Evolutionary conservation across 2,329 filamentous ascomycete genomes (phyloP).

Genomic region (Ceratocystis ficicola): DNA sequence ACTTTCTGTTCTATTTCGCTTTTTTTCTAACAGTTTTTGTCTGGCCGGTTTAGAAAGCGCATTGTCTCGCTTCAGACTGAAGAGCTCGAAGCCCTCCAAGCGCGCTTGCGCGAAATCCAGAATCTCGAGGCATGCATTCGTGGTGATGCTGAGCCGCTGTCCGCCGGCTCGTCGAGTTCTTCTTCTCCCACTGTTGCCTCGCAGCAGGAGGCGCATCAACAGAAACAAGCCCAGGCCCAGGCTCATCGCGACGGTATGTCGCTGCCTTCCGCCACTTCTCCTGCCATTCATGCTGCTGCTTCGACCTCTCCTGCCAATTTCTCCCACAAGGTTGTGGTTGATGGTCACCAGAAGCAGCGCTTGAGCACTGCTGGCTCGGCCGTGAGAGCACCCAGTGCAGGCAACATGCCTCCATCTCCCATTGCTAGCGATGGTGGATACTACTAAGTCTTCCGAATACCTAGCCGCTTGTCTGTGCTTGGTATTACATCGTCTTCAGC

Average conservation of each 20-base stretch:
- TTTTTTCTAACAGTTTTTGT: conserved; percentile 14
- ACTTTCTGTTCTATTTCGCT: conserved; percentile 10
- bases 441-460: conserved; percentile 27
- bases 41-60: conserved; percentile 53
- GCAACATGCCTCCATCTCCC: conserved; percentile 48
- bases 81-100: conserved; percentile 78
- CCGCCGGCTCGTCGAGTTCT: conserved; percentile 16
- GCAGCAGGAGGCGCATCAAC: conserved; percentile 22
- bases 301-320: conserved; percentile 24
- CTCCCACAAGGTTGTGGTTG: conserved; percentile 26
- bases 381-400: conserved; percentile 41
- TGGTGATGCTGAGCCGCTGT: conserved; percentile 24
- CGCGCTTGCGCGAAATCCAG: conserved; percentile 66
- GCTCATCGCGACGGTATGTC: conserved; percentile 22
- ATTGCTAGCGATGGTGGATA: conserved; percentile 53
- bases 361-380: conserved; percentile 42
- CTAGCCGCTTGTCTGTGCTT: neutral
- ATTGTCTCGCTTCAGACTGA: conserved; percentile 59
- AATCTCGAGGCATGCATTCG: conserved; percentile 72
- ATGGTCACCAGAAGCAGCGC: conserved; percentile 30
- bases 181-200: conserved; percentile 16
- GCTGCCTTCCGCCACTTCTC: conserved; percentile 22
- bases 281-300: conserved; percentile 20
- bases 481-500: neutral
- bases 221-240: conserved; percentile 23